Percentiles rank a stretch among this genome's conserved stretches.
phyloP scores from a whole-genome alignment of 2,329 filamentous ascomycete species.

The Apiospora malaysiana region DNA sequence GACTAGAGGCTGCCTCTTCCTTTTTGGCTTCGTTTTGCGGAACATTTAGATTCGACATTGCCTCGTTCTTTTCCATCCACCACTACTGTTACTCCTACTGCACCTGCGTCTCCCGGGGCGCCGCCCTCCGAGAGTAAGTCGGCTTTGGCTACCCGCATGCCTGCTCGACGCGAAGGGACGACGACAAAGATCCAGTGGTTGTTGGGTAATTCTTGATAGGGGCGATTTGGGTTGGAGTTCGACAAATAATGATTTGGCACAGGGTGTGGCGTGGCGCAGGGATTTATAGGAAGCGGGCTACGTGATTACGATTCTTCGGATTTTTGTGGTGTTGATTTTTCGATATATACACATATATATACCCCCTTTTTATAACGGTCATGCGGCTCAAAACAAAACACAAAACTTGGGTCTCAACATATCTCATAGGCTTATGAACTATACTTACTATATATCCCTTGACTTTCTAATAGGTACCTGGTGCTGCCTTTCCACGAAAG shows the following conservation, averaged over 20 bases:
- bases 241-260: neutral
- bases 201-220: neutral
- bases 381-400: neutral
- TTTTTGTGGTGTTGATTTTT: neutral
- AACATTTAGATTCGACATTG: neutral
- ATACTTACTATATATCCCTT: too few species aligned
- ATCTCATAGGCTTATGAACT: neutral
- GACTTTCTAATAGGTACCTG: too few species aligned
- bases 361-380: neutral
- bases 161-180: neutral
- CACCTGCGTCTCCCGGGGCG: neutral
- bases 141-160: neutral
- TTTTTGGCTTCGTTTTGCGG: neutral
- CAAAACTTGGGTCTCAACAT: neutral
- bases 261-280: neutral
- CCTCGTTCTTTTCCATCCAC: neutral
- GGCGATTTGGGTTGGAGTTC: neutral
- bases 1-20: constrained; percentile 14
- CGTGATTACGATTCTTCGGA: neutral
- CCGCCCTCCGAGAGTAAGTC: neutral
- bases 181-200: constrained; percentile 3
- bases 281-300: neutral
- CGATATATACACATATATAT: constrained; percentile 15
- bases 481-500: too few species aligned
- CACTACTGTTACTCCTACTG: too few species aligned